phyloP scores from a whole-genome alignment of 306 rosid genomes.

The Quercus bicolor region DNA sequence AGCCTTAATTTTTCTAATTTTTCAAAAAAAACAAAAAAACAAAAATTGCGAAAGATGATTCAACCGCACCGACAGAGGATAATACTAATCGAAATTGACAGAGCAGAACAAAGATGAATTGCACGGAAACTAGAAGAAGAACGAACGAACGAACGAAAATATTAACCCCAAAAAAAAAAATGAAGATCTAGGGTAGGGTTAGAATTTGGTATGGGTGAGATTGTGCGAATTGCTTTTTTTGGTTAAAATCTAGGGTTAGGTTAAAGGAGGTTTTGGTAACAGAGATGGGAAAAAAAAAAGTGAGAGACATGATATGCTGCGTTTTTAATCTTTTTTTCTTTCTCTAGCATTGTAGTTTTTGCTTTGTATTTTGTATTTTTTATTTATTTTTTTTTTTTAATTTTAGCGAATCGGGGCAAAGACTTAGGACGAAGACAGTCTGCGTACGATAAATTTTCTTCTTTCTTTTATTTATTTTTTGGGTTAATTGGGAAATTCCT shows the following conservation, averaged over 20 bases:
- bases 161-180: not conserved
- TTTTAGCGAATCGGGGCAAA: not conserved
- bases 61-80: slow-evolving; percentile 15
- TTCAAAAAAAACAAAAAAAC: not conserved
- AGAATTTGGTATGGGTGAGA: no score
- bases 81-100: not conserved
- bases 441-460: slow-evolving; percentile 3
- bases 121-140: slow-evolving; percentile 1
- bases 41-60: slow-evolving; percentile 5
- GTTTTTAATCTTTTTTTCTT: slow-evolving; percentile 11
- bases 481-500: not conserved
- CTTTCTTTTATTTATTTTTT: not conserved
- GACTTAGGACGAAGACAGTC: not conserved
- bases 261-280: slow-evolving; percentile 10
- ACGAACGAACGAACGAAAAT: no score
- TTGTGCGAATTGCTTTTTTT: not conserved
- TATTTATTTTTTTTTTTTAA: not conserved
- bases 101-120: not conserved
- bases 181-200: slow-evolving; percentile 26
- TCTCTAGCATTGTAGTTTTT: slow-evolving; percentile 19
- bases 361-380: not conserved
- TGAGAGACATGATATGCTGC: not conserved
- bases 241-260: slow-evolving; percentile 28
- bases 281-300: not conserved
- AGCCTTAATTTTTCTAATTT: slow-evolving; percentile 7